phyloP scores from a whole-genome alignment of 129 eudicot genomes.

The Glebionis coronaria region DNA sequence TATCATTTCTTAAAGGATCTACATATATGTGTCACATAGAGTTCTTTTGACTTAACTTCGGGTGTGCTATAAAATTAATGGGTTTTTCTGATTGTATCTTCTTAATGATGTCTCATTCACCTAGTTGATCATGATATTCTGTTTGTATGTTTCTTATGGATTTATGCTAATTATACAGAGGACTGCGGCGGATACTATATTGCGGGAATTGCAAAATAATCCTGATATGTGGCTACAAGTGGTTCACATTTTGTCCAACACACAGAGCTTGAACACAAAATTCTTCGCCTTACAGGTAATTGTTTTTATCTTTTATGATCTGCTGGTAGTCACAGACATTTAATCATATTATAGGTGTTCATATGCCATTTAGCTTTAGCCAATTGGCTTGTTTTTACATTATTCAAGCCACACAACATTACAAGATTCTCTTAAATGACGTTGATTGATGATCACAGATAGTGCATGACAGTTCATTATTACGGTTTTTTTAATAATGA shows the following conservation, averaged over 20 bases:
- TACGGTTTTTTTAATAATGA: slow-evolving; percentile 12
- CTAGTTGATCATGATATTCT: slow-evolving; percentile 12
- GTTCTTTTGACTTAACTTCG: not conserved
- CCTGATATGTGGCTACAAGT: slow-evolving; percentile 99
- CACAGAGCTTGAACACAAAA: slow-evolving; percentile 83
- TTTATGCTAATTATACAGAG: slow-evolving; percentile 50
- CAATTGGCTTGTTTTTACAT: no score
- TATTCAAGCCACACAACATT: no score
- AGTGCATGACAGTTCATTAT: not conserved
- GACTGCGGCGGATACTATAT: slow-evolving; percentile 84
- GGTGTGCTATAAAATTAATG: not conserved
- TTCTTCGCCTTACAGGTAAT: slow-evolving; percentile 93
- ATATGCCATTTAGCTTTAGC: not conserved
- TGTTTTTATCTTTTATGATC: slow-evolving; percentile 4
- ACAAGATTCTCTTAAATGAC: not conserved
- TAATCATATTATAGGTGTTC: not conserved
- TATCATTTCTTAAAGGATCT: not conserved
- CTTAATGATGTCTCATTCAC: slow-evolving; percentile 4
- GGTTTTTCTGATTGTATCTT: slow-evolving; percentile 8
- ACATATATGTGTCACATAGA: not conserved
- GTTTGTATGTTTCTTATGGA: slow-evolving; percentile 13
- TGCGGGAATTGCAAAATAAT: slow-evolving; percentile 89
- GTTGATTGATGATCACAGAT: slow-evolving; percentile 3
- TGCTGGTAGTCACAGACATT: slow-evolving; percentile 8
- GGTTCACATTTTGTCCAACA: slow-evolving; percentile 80